Evolutionary conservation across 2,329 filamentous ascomycete genomes (phyloP), one percentile per base, ranked within the genome.

Genomic region (Fusarium sp.): DNA sequence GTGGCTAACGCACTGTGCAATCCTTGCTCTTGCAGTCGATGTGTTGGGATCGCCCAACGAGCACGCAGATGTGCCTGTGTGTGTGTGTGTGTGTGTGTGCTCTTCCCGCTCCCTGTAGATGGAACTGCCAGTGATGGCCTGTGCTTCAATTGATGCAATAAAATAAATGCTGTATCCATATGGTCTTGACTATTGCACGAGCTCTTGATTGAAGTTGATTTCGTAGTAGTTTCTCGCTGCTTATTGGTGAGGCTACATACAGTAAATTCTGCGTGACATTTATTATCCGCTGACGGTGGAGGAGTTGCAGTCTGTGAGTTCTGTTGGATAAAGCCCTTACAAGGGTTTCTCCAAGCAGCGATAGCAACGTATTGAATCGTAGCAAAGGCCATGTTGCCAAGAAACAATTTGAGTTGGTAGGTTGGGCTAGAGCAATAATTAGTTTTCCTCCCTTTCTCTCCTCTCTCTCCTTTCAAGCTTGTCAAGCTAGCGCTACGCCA

Each of bases 41-140:
- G 52, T 50, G 51, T 43, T 55, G 57, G 51, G 56, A 56, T 54
- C 40, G 55, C 51, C 59, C 43, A 61, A 63, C 58, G 57, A 66
- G 66, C 52, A 39, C 46, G 54, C 54, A 66, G 58, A 60, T 56
- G 67, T 70, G 63, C 65, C 58, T 70, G 56, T 66, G 35, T 42
- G 66, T 20, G 37, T 39, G n/a, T 18, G 46, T 27, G 47, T 14
- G 45, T 51, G 63, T 71, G 60, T 61, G 66, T 72, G 67, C 55
- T 61, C 69, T 73, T 73, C 71, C 71, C 71, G 71, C 71, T 73
- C 71, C 71, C 69, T 72, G 71, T 69, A 62, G 49, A 61, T 65
- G 57, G 61, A 61, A 60, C 48, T 61, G 45, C 58, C 35, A 39
- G 29, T 52, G 41, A 31, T 56, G 49, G 47, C 13, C 50, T 53